Percentiles rank a stretch among this genome's conserved stretches.
These are phyloP conservation scores for Daedalea quercina DNA, from an alignment of 768 basidiomycete genomes.

Conservation along the genomic window DNA sequence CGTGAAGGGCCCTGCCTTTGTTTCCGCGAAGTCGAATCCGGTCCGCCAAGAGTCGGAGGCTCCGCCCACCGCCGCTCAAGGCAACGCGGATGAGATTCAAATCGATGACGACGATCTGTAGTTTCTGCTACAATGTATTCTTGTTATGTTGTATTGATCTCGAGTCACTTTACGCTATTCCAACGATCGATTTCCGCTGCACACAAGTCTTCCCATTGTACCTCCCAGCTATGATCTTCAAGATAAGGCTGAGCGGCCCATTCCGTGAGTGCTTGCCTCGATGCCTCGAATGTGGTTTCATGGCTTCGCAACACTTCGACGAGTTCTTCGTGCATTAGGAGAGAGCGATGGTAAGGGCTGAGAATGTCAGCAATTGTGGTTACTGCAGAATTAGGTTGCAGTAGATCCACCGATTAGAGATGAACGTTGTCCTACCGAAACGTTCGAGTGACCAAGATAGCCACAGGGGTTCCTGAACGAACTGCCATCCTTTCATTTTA, in stretches of 20 bases:
- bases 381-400: constrained; percentile 37
- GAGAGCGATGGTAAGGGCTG: constrained; percentile 60
- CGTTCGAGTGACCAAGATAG: constrained; percentile 75
- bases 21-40: constrained; percentile 58
- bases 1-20: constrained; percentile 59
- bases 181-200: constrained; percentile 71
- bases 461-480: constrained; percentile 75
- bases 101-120: constrained; percentile 74
- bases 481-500: constrained; percentile 63
- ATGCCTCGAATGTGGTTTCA: constrained; percentile 61
- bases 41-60: constrained; percentile 31
- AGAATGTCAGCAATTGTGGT: constrained; percentile 49
- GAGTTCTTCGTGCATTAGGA: constrained; percentile 48
- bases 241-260: constrained; percentile 71
- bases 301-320: constrained; percentile 56
- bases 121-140: constrained; percentile 16
- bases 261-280: constrained; percentile 50
- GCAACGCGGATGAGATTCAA: constrained; percentile 80
- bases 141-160: constrained; percentile 4
- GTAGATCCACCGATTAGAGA: not conserved
- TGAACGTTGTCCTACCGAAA: constrained; percentile 46
- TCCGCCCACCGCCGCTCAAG: constrained; percentile 24
- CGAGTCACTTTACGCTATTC: constrained; percentile 25
- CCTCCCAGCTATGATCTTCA: constrained; percentile 62
- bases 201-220: constrained; percentile 74